Evolutionary conservation across 306 rosid species (phyloP).

Genomic region (Acmispon strigosus): DNA sequence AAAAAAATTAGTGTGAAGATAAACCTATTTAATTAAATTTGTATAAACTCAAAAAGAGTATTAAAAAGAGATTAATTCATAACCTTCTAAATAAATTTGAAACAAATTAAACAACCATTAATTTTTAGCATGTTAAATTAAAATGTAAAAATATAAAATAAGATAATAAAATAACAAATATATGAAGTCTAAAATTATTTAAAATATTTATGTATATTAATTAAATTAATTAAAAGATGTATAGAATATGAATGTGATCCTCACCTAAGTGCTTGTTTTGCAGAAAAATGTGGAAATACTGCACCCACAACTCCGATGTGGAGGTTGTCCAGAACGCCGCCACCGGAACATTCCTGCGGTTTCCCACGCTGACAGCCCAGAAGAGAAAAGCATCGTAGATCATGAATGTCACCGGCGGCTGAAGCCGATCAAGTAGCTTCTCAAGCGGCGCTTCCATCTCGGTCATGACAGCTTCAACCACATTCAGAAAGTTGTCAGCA

Average conservation of each 20-base stretch:
- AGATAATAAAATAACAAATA: no score
- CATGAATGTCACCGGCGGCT: neutral
- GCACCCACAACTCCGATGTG: conserved; percentile 22
- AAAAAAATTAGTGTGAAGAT: no score
- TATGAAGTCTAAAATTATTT: no score
- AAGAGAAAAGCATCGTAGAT: conserved; percentile 27
- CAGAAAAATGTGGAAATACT: conserved; percentile 4
- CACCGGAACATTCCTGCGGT: conserved; percentile 31
- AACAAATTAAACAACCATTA: no score
- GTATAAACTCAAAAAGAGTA: no score
- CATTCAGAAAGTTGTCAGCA: neutral
- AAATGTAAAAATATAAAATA: no score
- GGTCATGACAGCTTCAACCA: conserved; percentile 32
- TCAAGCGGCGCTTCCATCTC: conserved; percentile 45
- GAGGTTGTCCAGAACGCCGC: conserved; percentile 41
- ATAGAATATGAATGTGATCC: neutral
- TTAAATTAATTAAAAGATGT: no score
- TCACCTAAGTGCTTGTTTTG: conserved; percentile 16
- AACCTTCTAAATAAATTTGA: no score
- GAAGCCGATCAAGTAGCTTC: conserved; percentile 23
- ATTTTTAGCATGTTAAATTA: no score
- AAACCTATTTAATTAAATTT: no score
- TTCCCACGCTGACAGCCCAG: conserved; percentile 27
- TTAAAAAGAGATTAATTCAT: no score
- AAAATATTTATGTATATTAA: no score